Percentiles rank a stretch among this genome's conserved stretches.
These are phyloP conservation scores for Rhodotorula mucilaginosa DNA, from an alignment of 1,284 basidiomycete genomes.

Conservation along the genomic window DNA sequence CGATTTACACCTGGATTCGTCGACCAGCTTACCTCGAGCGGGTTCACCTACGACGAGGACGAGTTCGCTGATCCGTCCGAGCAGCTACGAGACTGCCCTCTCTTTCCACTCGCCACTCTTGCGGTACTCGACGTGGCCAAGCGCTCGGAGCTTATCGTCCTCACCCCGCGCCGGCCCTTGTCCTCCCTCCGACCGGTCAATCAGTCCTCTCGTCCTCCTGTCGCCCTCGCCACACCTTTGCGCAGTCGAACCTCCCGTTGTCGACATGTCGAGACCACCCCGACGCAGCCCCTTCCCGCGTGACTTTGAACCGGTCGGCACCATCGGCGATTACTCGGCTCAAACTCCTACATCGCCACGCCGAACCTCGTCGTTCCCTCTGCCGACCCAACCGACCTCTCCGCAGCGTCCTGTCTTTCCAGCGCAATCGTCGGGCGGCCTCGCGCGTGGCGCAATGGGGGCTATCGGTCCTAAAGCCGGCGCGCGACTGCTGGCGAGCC, in stretches of 20 bases:
- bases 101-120: no score
- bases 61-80: no score
- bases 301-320: neutral
- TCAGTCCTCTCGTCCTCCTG: no score
- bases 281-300: neutral
- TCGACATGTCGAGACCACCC: neutral
- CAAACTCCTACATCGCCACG: neutral
- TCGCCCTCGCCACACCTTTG: no score
- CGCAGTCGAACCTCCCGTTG: neutral
- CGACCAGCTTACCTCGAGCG: no score
- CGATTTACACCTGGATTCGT: no score
- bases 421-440: neutral
- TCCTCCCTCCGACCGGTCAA: neutral
- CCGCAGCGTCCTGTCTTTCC: no score
- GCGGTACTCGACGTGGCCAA: no score
- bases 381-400: no score
- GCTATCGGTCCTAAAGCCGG: slow-evolving; percentile 22
- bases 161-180: neutral
- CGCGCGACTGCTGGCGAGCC: slow-evolving; percentile 10
- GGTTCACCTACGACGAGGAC: no score
- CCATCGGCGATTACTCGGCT: neutral
- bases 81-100: no score
- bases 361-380: neutral
- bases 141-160: no score
- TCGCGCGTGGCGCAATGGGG: neutral